Evolutionary conservation across 306 rosid species (phyloP).

Genomic region (Cajanus cajan): DNA sequence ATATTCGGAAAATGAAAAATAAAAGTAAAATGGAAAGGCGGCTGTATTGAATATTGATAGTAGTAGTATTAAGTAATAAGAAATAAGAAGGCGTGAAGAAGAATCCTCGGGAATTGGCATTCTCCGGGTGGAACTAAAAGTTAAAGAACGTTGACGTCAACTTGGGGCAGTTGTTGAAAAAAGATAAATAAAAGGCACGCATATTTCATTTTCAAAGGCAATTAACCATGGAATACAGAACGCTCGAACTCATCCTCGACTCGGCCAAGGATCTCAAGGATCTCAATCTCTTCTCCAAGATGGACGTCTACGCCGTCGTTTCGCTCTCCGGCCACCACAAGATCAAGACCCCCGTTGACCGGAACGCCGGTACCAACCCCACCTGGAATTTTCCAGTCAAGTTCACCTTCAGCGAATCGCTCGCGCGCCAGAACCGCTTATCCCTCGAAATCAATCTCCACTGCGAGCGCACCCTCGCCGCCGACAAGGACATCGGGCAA

Average conservation of each 20-base stretch:
- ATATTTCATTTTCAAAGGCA: too few relatives aligned
- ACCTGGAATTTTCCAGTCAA: constrained; percentile 56
- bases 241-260: constrained; percentile 50
- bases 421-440: constrained; percentile 44
- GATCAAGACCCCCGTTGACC: constrained; percentile 42
- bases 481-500: constrained; percentile 57
- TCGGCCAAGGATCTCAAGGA: constrained; percentile 68
- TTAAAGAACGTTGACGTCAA: too few relatives aligned
- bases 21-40: too few relatives aligned
- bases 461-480: constrained; percentile 46
- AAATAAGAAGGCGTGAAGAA: too few relatives aligned
- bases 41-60: too few relatives aligned
- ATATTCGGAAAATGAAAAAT: too few relatives aligned
- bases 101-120: too few relatives aligned
- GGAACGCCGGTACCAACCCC: constrained; percentile 48
- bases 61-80: too few relatives aligned
- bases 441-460: constrained; percentile 44
- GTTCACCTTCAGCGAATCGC: constrained; percentile 43
- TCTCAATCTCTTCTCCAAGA: constrained; percentile 49
- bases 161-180: too few relatives aligned
- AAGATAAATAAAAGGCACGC: too few relatives aligned
- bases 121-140: too few relatives aligned
- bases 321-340: constrained; percentile 54
- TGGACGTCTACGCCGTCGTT: constrained; percentile 69
- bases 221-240: constrained; percentile 30